Base-by-base conservation (phyloP, 257 asterid species). In the Scutellaria barbata region DNA sequence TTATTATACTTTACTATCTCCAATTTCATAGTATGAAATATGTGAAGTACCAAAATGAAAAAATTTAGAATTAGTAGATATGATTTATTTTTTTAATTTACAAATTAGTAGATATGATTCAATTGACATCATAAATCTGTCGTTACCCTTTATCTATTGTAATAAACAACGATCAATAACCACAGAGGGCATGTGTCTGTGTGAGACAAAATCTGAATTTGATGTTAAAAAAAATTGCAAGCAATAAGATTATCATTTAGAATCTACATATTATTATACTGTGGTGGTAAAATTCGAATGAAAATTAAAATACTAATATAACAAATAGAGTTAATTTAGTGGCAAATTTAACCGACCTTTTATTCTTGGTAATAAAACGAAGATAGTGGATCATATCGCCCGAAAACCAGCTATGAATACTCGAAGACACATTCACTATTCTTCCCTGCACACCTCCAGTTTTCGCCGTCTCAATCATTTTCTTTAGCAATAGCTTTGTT, bases 401-500 rank as follows among this genome's bases (percentile, higher is more conserved):
- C 55, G 97, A 85, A 79, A 92, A 89, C 99, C 99, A 95, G 47
- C 81, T 77, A 67, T 95, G 98, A 41, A 92, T 89, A 48, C 97
- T 83, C 0, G 99, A 95, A 0, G 98, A 89, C 4, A 95, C 97
- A 71, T 95, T 95, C 74, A 95, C 90, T 68, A 95, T 85, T 76
- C 99, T 85, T 74, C 99, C 99, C 75, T 89, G 92, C 51, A 92
- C 76, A 16, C 95, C 90, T 46, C 78, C 83, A 3, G 4, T 41
- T 22, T 80, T 66, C 6, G 97, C 90, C 37, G 97, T 87, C 78
- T 80, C 86, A 1, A 72, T 71, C 92, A 95, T 87, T 77, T 82
- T 88, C 76, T 85, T 87, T 55, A 95, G n/a, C 80, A 95, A 74
- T 51, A 92, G 83, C 71, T 92, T 92, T 51, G 99, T 88, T 54